These are phyloP conservation scores for Pyrus communis DNA, from an alignment of 306 rosid genomes.

Conservation along the genomic window DNA sequence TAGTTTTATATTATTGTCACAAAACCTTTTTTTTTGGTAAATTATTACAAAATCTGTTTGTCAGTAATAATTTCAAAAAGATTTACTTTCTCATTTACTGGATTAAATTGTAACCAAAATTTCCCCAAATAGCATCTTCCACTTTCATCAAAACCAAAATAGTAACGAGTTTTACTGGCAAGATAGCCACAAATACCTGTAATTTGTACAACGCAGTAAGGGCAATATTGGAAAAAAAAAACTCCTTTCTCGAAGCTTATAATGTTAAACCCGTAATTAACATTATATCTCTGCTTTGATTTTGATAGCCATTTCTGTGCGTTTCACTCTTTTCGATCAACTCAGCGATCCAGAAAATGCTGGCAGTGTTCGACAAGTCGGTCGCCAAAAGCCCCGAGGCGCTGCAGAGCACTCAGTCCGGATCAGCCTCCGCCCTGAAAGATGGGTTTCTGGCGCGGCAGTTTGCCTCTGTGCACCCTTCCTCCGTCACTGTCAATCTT, in stretches of 20 bases:
- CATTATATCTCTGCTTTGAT: too few species aligned
- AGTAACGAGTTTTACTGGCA: not conserved
- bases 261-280: too few species aligned
- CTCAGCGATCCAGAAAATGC: constrained; percentile 39
- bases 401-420: constrained; percentile 56
- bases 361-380: constrained; percentile 80
- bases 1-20: too few species aligned
- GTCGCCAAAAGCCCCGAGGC: constrained; percentile 86
- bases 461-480: constrained; percentile 57
- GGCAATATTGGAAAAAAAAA: not conserved
- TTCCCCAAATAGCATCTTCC: not conserved
- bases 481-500: constrained; percentile 61
- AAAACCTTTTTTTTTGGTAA: too few species aligned
- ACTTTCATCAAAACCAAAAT: not conserved
- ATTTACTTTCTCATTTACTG: not conserved
- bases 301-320: not conserved
- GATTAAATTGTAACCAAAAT: not conserved
- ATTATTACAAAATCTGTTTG: too few species aligned
- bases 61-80: too few species aligned
- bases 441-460: constrained; percentile 59
- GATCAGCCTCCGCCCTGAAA: constrained; percentile 55
- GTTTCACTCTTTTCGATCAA: constrained; percentile 7
- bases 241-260: not conserved
- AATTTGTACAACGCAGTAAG: not conserved
- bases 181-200: not conserved